Evolutionary conservation across 2,329 filamentous ascomycete species (phyloP).

Genomic region (Nemania sp.): DNA sequence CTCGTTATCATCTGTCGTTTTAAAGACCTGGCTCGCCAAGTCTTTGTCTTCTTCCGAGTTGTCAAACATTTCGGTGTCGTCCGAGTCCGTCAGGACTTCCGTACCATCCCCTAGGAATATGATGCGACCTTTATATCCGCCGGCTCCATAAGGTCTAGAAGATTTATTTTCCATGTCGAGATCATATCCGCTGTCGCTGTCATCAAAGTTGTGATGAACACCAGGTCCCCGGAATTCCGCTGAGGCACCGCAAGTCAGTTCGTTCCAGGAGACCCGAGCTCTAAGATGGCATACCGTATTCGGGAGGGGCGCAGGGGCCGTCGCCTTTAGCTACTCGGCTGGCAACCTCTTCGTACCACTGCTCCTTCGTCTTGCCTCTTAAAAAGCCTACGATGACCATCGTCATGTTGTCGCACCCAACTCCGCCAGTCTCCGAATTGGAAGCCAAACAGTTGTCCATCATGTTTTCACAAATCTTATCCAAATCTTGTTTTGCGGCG

Average conservation of each 20-base stretch:
- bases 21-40: slow-evolving; percentile 79
- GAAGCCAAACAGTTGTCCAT: slow-evolving; percentile 99
- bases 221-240: slow-evolving; percentile 85
- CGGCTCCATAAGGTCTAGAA: slow-evolving; percentile 64
- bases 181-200: slow-evolving; percentile 77
- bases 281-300: slow-evolving; percentile 84
- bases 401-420: slow-evolving; percentile 99
- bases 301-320: slow-evolving; percentile 95
- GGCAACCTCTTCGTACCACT: slow-evolving; percentile 97
- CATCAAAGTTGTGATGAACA: slow-evolving; percentile 80
- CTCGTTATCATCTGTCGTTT: slow-evolving; percentile 46
- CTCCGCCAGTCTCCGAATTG: slow-evolving; percentile 95
- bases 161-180: slow-evolving; percentile 69
- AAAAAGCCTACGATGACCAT: slow-evolving; percentile 91
- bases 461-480: slow-evolving; percentile 99
- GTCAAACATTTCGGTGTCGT: slow-evolving; percentile 94
- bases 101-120: slow-evolving; percentile 96
- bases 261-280: slow-evolving; percentile 36
- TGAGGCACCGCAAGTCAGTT: slow-evolving; percentile 48
- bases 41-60: slow-evolving; percentile 84
- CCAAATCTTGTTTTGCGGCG: slow-evolving; percentile 91
- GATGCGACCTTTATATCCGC: slow-evolving; percentile 80
- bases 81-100: slow-evolving; percentile 84
- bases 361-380: slow-evolving; percentile 88
- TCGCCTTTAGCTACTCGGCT: slow-evolving; percentile 94